phyloP scores from a whole-genome alignment of 192 early-diverging fungal genomes.

The Entrophospora sp. region DNA sequence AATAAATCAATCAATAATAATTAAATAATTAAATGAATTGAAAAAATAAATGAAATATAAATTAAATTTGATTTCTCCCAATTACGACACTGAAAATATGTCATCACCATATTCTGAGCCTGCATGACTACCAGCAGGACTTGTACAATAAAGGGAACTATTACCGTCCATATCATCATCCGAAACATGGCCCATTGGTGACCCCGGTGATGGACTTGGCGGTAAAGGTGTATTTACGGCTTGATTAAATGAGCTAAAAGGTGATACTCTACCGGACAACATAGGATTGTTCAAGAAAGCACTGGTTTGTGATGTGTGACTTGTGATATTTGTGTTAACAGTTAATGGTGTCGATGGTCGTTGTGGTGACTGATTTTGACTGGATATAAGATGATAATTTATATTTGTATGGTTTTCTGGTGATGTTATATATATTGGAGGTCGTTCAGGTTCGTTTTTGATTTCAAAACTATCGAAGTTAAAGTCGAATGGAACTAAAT shows the following conservation, averaged over 20 bases:
- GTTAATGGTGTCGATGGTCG: slow-evolving; percentile 31
- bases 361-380: slow-evolving; percentile 15
- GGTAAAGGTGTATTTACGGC: slow-evolving; percentile 48
- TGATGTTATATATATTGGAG: slow-evolving; percentile 47
- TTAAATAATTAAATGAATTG: no score
- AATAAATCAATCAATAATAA: no score
- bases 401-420: slow-evolving; percentile 35
- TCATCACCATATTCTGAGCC: slow-evolving; percentile 12
- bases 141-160: slow-evolving; percentile 31
- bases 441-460: slow-evolving; percentile 37
- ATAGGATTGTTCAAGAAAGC: slow-evolving; percentile 21
- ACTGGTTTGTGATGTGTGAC: slow-evolving; percentile 22
- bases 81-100: no score
- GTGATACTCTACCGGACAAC: slow-evolving; percentile 23
- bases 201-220: slow-evolving; percentile 40
- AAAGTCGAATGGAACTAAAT: slow-evolving; percentile 34
- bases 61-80: no score
- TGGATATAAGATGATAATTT: slow-evolving; percentile 12
- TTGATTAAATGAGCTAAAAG: slow-evolving; percentile 35
- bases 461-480: slow-evolving; percentile 35
- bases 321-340: slow-evolving; percentile 29
- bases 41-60: no score
- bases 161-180: slow-evolving; percentile 39
- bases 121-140: slow-evolving; percentile 21
- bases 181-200: slow-evolving; percentile 30